Base-by-base conservation (phyloP, 163 green algal species). In the Prototheca wickerhamii region DNA sequence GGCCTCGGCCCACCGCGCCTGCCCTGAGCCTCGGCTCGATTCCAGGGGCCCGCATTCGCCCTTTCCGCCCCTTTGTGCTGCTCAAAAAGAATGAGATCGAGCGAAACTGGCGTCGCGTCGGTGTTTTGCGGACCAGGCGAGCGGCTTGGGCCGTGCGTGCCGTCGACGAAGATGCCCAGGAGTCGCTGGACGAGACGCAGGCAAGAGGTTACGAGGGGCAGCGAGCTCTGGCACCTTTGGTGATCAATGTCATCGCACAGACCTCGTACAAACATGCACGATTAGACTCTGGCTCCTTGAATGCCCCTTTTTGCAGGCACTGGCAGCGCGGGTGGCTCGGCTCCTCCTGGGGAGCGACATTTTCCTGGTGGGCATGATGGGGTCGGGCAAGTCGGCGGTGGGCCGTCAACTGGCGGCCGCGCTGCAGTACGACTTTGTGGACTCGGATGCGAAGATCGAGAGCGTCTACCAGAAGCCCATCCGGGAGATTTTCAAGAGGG, bases 291-390 rank as follows among this genome's bases (percentile, higher is more conserved):
- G 15, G 5, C 46, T 28, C 46, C 46, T 18, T 54, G 0, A 10
- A 10, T 15, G 10, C 0, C 10, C 37, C 37, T 21, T 3, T 37
- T n/a, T 85, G 53, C 77, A 84, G 70, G 72, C 77, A 32, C 61
- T 84, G 5, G 82, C 79, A 21, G 67, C 65, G 4, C 65, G 79
- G 37, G 71, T 89, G 1, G 32, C 56, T 4, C 72, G 84, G 5
- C 63, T 75, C 32, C 74, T 94, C 23, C 58, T 78, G 25, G 88
- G 87, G 55, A 91, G 79, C 64, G 89, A 76, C 72, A 76, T 97
- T 33, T 96, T 89, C 75, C 78, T 97, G 15, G 82, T 96, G 2
- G 92, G 92, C 65, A 98, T 98, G 92, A 98, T 98, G 92, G 92
- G 92, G 63, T 78, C 65, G 71, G 91, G 91, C 31, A 97, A 98